Base-by-base conservation (phyloP, 495 filamentous ascomycete species). In the Annulohypoxylon stygium region DNA sequence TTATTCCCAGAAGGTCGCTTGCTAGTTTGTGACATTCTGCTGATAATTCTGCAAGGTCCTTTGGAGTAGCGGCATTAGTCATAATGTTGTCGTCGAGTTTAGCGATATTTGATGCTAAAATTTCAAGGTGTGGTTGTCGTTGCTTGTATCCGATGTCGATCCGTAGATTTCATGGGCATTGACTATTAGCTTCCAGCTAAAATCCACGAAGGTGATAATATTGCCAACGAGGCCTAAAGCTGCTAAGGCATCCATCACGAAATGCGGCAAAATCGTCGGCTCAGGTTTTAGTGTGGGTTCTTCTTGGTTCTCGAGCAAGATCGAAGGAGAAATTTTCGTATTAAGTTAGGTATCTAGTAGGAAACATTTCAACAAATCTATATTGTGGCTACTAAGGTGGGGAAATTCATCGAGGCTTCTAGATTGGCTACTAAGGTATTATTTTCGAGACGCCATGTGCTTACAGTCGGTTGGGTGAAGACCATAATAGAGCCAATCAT, bases 181-280 rank as follows among this genome's bases (percentile, higher is more conserved):
- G 3, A 63, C 51, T 25, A 77, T 30, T 10, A 77, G 59, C 39
- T 77, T 75, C 33, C 72, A 58, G 58, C 61, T 63, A 23, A 79
- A 76, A 20, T 79, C 73, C 3, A 79, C 45, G 41, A 79, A 70
- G 16, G 75, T 60, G 59, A 75, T 23, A 48, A 79, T 58, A 51
- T 74, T 78, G 26, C 57, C 64, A 11, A 69, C 62, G 10, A 76
- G 59, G 20, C 73, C 73, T 14, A 79, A 53, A 18, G 76, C 72
- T 10, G 78, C 54, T 20, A 79, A 43, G 12, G 75, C 14, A 10
- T 80, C 78, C 77, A 78, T 80, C 33, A 9, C 36, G 11, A 9
- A 1, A 39, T 39, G 7, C 7, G 11, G 11, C 8, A 8, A 39
- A 9, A 8, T 39, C 7, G 2, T 39, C 36, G 36, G 11, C 7